Conservation (phyloP, 2,329 filamentous ascomycete genomes). For the Cercospora beticola region DNA sequence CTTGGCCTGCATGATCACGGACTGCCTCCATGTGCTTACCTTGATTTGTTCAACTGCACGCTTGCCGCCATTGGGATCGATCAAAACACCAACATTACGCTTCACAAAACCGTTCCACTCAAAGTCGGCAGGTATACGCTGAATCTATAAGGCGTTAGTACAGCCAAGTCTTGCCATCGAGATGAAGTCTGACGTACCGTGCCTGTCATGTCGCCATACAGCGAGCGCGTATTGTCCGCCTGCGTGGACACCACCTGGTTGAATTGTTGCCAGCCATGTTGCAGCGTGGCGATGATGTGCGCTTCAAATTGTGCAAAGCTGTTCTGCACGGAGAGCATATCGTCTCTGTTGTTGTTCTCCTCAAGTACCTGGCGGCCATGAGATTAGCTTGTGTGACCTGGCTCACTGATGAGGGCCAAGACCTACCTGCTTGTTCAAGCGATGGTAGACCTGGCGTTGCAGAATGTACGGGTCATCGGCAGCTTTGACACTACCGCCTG, state of each 20-base stretch:
- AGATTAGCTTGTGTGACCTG: background rate
- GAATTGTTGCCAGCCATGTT: slow-evolving; percentile 80
- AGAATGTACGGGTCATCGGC: slow-evolving; percentile 85
- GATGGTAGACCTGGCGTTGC: slow-evolving; percentile 75
- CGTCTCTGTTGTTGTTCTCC: slow-evolving; percentile 94
- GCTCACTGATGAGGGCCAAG: background rate
- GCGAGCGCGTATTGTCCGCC: slow-evolving; percentile 73
- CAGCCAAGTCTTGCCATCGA: background rate
- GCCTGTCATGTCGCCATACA: slow-evolving; percentile 81
- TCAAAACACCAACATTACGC: slow-evolving; percentile 69
- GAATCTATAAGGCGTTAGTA: slow-evolving; percentile 45
- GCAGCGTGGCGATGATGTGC: slow-evolving; percentile 78
- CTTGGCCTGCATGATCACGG: background rate
- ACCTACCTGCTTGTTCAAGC: slow-evolving; percentile 72
- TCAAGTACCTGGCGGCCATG: slow-evolving; percentile 61
- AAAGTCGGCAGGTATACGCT: slow-evolving; percentile 77
- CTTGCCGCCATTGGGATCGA: slow-evolving; percentile 73
- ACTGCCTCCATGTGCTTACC: background rate
- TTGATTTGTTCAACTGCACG: slow-evolving; percentile 70
- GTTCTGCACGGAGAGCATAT: slow-evolving; percentile 86
- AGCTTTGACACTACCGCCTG: slow-evolving; percentile 68
- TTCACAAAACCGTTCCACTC: slow-evolving; percentile 86
- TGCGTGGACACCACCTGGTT: slow-evolving; percentile 77
- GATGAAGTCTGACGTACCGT: slow-evolving; percentile 39
- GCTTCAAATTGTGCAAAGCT: slow-evolving; percentile 85